Evolutionary conservation across 495 filamentous ascomycete genomes (phyloP).

Genomic region (Trichocladium uniseriatum): DNA sequence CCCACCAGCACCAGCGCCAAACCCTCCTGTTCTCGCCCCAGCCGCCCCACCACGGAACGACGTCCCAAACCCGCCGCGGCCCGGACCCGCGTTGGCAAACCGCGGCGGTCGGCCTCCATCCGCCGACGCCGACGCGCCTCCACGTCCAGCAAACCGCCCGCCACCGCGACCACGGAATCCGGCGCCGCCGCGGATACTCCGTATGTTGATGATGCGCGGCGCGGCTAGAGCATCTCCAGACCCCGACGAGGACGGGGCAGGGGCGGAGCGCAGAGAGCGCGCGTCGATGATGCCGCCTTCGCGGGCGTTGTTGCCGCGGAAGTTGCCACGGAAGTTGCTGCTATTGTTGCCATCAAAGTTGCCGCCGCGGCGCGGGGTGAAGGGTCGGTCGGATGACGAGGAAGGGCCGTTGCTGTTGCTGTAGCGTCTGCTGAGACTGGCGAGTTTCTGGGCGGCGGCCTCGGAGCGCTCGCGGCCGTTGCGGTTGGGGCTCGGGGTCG

Average conservation of each 20-base stretch:
- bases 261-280: constrained; percentile 11
- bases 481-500: too few relatives aligned
- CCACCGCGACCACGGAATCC: constrained; percentile 3
- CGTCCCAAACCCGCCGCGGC: not conserved
- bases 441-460: constrained; percentile 18
- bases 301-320: too few relatives aligned
- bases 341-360: too few relatives aligned
- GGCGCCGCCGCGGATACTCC: constrained; percentile 18
- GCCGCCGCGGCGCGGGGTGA: too few relatives aligned
- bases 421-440: constrained; percentile 7
- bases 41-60: not conserved
- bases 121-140: not conserved
- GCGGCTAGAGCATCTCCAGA: too few relatives aligned
- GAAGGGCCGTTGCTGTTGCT: not conserved
- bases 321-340: too few relatives aligned
- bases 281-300: constrained; percentile 10
- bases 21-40: not conserved
- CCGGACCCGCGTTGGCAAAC: not conserved
- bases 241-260: not conserved
- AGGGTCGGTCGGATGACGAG: not conserved
- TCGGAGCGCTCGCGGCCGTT: constrained; percentile 1
- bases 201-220: constrained; percentile 22
- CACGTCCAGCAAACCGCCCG: not conserved
- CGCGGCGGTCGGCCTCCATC: not conserved
- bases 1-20: not conserved